Conservation (phyloP, 2,329 filamentous ascomycete genomes). For the Curvularia eragrostidis region DNA sequence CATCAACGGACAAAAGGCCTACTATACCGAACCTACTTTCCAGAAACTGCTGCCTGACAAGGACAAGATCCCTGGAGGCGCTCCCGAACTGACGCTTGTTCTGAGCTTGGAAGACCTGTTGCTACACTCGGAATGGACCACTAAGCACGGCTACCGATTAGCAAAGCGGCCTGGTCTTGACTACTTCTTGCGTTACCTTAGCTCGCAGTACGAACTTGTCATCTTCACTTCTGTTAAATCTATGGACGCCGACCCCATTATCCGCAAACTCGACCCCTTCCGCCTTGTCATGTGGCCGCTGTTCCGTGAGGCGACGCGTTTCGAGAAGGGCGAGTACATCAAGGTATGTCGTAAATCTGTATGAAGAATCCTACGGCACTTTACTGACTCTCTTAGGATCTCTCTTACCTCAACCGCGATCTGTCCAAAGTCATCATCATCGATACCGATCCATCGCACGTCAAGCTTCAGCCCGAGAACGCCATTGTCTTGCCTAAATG, state of each 20-base stretch:
- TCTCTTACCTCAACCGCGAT: slow-evolving; percentile 97
- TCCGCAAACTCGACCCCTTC: slow-evolving; percentile 94
- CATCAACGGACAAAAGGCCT: slow-evolving; percentile 76
- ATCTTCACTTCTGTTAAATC: slow-evolving; percentile 91
- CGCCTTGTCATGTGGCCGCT: slow-evolving; percentile 94
- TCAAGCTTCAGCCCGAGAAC: slow-evolving; percentile 93
- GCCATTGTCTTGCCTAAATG: slow-evolving; percentile 91
- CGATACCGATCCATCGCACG: slow-evolving; percentile 83
- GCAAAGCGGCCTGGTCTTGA: slow-evolving; percentile 95
- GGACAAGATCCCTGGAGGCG: slow-evolving; percentile 62
- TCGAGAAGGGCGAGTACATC: slow-evolving; percentile 93
- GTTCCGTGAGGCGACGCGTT: slow-evolving; percentile 95
- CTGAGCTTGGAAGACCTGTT: slow-evolving; percentile 92
- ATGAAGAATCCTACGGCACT: background rate
- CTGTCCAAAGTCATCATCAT: slow-evolving; percentile 94
- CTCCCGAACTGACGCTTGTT: slow-evolving; percentile 89
- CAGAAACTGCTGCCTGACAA: slow-evolving; percentile 87
- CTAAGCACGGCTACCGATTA: slow-evolving; percentile 92
- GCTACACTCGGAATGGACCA: slow-evolving; percentile 91
- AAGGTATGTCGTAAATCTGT: slow-evolving; percentile 68
- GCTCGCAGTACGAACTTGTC: slow-evolving; percentile 97
- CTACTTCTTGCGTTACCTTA: slow-evolving; percentile 96
- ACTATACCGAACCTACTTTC: slow-evolving; percentile 96
- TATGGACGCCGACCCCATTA: slow-evolving; percentile 82
- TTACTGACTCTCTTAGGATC: slow-evolving; percentile 66